Base-by-base conservation (phyloP, 176 grass and related monocot genomes). In the Phoenix dactylifera region DNA sequence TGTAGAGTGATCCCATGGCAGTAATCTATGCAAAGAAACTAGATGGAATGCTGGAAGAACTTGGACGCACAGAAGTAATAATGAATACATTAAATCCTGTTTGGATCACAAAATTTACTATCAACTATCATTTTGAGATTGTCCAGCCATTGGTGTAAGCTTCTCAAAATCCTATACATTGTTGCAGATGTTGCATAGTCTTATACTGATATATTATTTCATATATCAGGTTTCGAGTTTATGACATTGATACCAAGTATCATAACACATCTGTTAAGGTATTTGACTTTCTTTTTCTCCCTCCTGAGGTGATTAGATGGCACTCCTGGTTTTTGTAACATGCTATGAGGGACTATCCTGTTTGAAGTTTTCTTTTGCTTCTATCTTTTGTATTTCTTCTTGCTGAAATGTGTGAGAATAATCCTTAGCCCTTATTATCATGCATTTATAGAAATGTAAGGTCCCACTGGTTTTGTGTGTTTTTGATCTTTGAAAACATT, bases 81-180 rank as follows among this genome's bases (percentile, higher is more conserved):
- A 49, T 80, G 67, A 97, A 97, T 72, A 82, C 76, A 49, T 57
- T 91, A 49, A 89, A 80, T 50, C 93, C 93, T 44, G 54, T 64
- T 50, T 97, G 93, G 93, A 97, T 97, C 25, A 92, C 93, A 55
- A 92, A 92, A 81, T 53, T 73, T 70, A 67, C 63, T 66, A 88
- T 97, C 48, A 88, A 85, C 63, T 97, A 88, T 69, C 93, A 97
- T 62, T 97, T 97, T 71, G 93, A 92, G 76, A 88, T 85, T 64
- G 76, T 97, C 52, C 93, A 92, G 29, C 84, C 71, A 35, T 86
- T 97, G 15, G 58, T 88, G 93, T 97, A 88, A 79, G 81, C 76
- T 67, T 73, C 26, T 65, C 67, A 50, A 16, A 68, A 28, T 26
- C 44, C 22, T 51, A 66, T 18, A 44, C 35, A 44, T 44, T 44